Evolutionary conservation across 441 rosid genomes (phyloP).

Genomic region (Gossypium lobatum): DNA sequence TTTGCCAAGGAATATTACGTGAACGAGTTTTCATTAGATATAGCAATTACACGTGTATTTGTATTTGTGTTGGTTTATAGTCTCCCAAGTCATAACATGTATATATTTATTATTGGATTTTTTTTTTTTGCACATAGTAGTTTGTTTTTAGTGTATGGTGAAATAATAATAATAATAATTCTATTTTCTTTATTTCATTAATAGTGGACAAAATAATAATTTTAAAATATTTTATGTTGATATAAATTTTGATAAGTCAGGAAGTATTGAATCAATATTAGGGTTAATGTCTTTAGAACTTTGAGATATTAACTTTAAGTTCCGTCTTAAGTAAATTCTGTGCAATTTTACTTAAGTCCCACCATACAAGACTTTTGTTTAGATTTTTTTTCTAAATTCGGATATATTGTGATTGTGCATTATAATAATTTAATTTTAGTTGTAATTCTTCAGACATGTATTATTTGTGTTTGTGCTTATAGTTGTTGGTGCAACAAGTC

Average conservation of each 20-base stretch:
- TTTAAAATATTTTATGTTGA: not conserved
- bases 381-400: no score
- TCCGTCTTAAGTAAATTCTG: no score
- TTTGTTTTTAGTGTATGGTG: not conserved
- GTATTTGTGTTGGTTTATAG: not conserved
- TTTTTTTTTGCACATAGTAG: not conserved
- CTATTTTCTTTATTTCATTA: no score
- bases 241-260: not conserved
- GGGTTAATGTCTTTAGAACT: not conserved
- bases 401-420: no score
- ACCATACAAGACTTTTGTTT: no score
- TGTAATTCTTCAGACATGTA: no score
- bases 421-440: no score
- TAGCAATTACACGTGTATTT: not conserved
- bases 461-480: no score
- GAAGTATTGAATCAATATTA: not conserved
- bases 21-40: not conserved
- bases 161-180: no score
- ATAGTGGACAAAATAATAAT: not conserved
- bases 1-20: conserved; percentile 21
- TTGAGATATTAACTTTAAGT: no score
- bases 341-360: no score
- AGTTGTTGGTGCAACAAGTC: not conserved
- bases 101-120: not conserved
- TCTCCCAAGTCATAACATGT: not conserved